phyloP scores from a whole-genome alignment of 192 early-diverging fungal species.

The Haplosporangium gracile region DNA sequence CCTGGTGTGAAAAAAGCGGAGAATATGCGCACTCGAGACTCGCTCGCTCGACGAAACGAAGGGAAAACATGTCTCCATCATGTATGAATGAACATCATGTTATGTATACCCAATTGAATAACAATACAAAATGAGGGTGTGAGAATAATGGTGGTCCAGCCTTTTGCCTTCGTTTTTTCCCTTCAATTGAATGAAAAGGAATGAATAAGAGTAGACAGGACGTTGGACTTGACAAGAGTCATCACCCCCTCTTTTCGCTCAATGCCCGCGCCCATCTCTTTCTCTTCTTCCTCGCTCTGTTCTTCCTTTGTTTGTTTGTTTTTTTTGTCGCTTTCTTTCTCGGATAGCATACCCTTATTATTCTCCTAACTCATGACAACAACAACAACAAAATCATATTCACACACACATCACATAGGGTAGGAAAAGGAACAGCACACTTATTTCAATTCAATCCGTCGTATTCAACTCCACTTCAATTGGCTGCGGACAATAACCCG shows the following conservation, averaged over 20 bases:
- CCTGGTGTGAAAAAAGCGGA: constrained; percentile 25
- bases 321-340: neutral
- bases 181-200: neutral
- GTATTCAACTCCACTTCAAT: neutral
- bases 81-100: neutral
- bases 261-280: constrained; percentile 9
- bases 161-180: neutral
- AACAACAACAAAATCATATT: neutral
- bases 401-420: neutral
- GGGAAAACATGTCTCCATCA: neutral
- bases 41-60: neutral
- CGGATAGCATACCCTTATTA: constrained; percentile 14
- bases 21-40: constrained; percentile 20
- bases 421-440: no score
- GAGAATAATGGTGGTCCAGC: constrained; percentile 6
- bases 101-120: neutral
- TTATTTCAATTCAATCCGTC: no score
- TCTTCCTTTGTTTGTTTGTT: neutral
- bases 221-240: neutral
- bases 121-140: neutral
- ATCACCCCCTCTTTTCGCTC: neutral
- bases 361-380: neutral
- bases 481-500: constrained; percentile 1
- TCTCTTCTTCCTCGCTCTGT: neutral
- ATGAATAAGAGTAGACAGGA: neutral